Evolutionary conservation across 2,329 filamentous ascomycete species (phyloP), one percentile per base, ranked within the genome.

Genomic region (Cladosporium phlei): DNA sequence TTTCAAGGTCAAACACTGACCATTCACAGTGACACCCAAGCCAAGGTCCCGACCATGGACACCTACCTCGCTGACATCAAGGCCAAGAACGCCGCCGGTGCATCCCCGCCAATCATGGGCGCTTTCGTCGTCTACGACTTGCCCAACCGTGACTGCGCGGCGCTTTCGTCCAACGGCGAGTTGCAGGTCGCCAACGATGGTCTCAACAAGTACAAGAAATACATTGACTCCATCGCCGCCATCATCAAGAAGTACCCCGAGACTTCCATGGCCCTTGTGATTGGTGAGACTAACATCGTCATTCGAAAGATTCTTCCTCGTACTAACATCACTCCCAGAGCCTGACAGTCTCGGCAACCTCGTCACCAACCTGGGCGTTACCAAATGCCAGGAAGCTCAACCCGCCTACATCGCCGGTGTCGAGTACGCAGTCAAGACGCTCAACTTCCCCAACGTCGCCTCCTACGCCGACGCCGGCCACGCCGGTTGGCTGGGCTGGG

Each of bases 381-480:
- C 65, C 5, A 75, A 78, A 42, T 83, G 80, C 64, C 64, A 75
- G 43, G 66, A 73, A 52, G 76, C 77, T 17, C 69, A 75, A 21
- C 53, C 67, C 3, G 75, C 74, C 32, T 83, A 83, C 67, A 70
- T 73, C 54, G 72, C 75, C 20, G 70, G 76, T 50, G 71, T 75
- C 25, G 69, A 73, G 27, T 82, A 82, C 57, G 79, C 79, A 2
- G 59, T 82, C 39, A 67, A 69, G 52, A 68, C 69, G 37, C 68
- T 83, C 53, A 79, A 82, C 64, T 68, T 82, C 22, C 66, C 72
- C 50, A 83, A 83, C 59, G 79, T 83, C 20, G 68, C 76, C 52
- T 78, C 79, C 76, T 83, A 83, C 61, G 61, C 83, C 16, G 80
- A 83, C 55, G 79, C 77, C 7, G 79, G 78, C 48, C 79, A 83